Evolutionary conservation across 2,329 filamentous ascomycete species (phyloP), one percentile per base, ranked within the genome.

Genomic region (Rutstroemia sydowiana): DNA sequence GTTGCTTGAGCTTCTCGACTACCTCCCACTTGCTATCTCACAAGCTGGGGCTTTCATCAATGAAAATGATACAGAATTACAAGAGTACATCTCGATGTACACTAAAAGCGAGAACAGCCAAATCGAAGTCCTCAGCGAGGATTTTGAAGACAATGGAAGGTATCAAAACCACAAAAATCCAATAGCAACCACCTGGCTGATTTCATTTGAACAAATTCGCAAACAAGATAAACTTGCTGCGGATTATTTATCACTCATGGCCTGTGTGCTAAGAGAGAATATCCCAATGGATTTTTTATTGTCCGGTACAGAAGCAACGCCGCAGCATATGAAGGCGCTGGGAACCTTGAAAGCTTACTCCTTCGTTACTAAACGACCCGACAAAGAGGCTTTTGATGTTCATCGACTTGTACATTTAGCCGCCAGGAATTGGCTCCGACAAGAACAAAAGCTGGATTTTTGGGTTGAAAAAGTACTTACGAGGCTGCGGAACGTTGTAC

Each of bases 131-230:
- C 57, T 72, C 18, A 69, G 62, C 47, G 54, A 58, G 45, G 64
- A 69, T 10, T 42, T 42, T 21, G 40, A 42, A 20, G 40, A 42
- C 11, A 7, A 42, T 10, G 18, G 40, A 28, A 42, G 40, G 23
- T 42, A 42, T 42, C 16, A 18, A 14, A 21, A 42, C 13, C 14
- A 11, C n/a, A 42, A 21, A 14, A 72, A 3, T 70, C 66, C 61
- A 0, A 41, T 57, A 20, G 45, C 50, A 13, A 55, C 21, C 9
- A 57, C 53, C 13, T 57, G 46, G 50, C 57, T 70, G 0, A 61
- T 74, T 10, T 73, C 71, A 0, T 71, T 75, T 32, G 57, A 71
- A 10, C 63, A 68, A 23, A 71, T 74, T 18, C 58, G 54, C 16
- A 50, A 57, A 16, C 50, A 21, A 1, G 57, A 70, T 36, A 7